phyloP scores from a whole-genome alignment of 192 early-diverging fungal genomes.

The Geranomyces variabilis region DNA sequence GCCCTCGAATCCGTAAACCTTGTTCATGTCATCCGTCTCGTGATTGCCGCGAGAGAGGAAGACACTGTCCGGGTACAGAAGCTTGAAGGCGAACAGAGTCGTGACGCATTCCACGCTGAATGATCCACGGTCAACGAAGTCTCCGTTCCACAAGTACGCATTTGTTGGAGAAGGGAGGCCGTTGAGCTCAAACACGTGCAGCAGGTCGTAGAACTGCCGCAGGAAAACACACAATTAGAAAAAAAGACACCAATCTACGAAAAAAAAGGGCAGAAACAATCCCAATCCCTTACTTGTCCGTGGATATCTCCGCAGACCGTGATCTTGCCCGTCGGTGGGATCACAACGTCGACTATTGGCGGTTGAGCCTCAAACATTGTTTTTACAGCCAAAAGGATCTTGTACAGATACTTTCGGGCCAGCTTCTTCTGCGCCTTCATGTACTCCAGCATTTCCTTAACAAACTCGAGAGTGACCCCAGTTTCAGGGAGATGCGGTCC shows the following conservation, averaged over 20 bases:
- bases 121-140: conserved; percentile 98
- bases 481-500: conserved; percentile 78
- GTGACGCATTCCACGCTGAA: conserved; percentile 97
- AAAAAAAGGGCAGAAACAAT: too few species aligned
- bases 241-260: neutral
- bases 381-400: conserved; percentile 80
- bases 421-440: conserved; percentile 90
- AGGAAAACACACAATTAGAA: neutral
- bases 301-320: conserved; percentile 99
- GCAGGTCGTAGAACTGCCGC: conserved; percentile 96
- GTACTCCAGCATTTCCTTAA: conserved; percentile 71
- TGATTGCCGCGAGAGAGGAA: conserved; percentile 96
- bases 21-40: conserved; percentile 98
- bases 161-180: conserved; percentile 83
- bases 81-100: conserved; percentile 88
- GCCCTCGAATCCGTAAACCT: conserved; percentile 97
- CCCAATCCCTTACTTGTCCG: conserved; percentile 54
- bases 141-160: conserved; percentile 85
- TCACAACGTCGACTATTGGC: conserved; percentile 82
- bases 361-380: conserved; percentile 73
- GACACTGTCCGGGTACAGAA: conserved; percentile 82
- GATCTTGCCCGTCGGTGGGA: conserved; percentile 73
- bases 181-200: conserved; percentile 93
- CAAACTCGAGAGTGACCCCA: conserved; percentile 80
- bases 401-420: conserved; percentile 85